Evolutionary conservation across 208 protist genomes (phyloP).

Genomic region (Acanthamoeba royreba): DNA sequence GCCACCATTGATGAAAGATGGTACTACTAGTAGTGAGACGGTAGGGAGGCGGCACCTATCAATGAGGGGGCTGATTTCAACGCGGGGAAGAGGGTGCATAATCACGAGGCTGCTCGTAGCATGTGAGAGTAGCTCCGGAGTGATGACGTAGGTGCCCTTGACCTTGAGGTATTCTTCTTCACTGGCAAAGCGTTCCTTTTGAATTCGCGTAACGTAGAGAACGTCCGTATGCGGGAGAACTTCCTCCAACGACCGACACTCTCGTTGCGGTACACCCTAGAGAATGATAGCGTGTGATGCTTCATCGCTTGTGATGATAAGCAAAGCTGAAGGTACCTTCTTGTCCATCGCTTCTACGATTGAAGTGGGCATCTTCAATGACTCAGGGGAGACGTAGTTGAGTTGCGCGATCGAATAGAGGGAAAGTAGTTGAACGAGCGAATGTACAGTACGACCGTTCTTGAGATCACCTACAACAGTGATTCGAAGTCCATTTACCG

Average conservation of each 20-base stretch:
- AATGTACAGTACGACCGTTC: conserved; percentile 96
- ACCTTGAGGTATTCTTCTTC: conserved; percentile 85
- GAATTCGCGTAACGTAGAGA: conserved; percentile 94
- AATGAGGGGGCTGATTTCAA: conserved; percentile 92
- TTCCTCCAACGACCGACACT: background rate
- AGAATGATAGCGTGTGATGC: background rate
- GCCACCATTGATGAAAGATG: background rate
- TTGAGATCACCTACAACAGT: conserved; percentile 96
- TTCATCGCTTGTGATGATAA: background rate
- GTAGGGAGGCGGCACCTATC: conserved; percentile 7
- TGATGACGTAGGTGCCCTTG: conserved; percentile 77
- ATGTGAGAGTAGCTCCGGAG: conserved; percentile 74
- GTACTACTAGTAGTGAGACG: background rate
- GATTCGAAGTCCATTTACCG: conserved; percentile 89
- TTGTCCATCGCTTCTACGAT: conserved; percentile 74
- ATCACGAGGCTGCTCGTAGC: conserved; percentile 87
- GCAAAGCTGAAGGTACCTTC: conserved; percentile 10
- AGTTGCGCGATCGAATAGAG: conserved; percentile 87
- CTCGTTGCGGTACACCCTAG: conserved; percentile 23
- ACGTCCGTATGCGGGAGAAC: conserved; percentile 90
- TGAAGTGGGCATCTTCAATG: conserved; percentile 82
- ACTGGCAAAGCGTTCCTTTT: conserved; percentile 94
- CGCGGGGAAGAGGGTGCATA: conserved; percentile 97
- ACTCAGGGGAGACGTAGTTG: conserved; percentile 87
- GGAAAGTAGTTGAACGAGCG: conserved; percentile 89